phyloP scores from a whole-genome alignment of 2,329 filamentous ascomycete species.

The Curvularia hawaiiensis region DNA sequence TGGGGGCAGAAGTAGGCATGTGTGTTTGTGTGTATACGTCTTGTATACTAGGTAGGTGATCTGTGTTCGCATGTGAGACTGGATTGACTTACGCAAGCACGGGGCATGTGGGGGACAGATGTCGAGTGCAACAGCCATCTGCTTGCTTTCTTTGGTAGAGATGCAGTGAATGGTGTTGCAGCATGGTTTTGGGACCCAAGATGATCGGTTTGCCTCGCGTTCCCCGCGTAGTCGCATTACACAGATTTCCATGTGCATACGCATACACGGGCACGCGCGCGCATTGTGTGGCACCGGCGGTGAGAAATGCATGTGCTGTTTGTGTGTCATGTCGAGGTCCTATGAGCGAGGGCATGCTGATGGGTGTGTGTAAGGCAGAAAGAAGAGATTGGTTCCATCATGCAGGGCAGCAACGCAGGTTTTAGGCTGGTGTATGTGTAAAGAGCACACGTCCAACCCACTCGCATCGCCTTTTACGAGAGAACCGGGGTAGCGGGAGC shows the following conservation, averaged over 20 bases:
- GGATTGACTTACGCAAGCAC: background rate
- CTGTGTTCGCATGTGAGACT: background rate
- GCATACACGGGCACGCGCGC: background rate
- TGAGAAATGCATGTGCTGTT: slow-evolving; percentile 5
- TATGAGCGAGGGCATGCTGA: background rate
- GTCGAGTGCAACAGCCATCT: background rate
- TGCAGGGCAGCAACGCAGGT: background rate
- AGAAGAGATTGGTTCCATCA: background rate
- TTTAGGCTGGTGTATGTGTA: background rate
- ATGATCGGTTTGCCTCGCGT: background rate
- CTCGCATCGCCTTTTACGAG: background rate
- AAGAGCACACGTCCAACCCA: background rate
- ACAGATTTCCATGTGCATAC: background rate
- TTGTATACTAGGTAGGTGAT: background rate
- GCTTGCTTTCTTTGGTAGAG: background rate
- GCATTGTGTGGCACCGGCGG: background rate
- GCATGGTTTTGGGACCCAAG: background rate
- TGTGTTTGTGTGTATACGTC: background rate
- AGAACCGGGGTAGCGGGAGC: background rate
- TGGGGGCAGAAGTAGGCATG: background rate
- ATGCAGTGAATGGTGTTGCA: background rate
- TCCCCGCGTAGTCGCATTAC: background rate
- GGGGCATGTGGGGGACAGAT: background rate
- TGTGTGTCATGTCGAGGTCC: background rate
- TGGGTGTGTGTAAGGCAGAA: background rate